A percentile compares a stretch with the other conserved stretches of the same genome.
Conservation (phyloP, 805 yeast genomes). For the Limtongia smithiae region DNA sequence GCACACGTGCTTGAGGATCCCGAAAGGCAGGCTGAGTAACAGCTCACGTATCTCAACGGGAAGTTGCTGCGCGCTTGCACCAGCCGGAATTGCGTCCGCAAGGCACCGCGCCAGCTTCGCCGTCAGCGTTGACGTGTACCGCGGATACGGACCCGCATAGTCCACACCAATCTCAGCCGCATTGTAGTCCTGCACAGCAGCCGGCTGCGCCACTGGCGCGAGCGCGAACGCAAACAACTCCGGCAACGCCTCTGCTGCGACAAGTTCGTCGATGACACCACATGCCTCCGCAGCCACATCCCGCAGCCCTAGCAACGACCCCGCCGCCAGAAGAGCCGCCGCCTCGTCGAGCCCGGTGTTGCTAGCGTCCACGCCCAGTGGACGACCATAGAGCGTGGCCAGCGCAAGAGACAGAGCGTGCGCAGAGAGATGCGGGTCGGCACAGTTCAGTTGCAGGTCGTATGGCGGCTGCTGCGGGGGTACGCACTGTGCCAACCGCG, state of each 20-base stretch:
- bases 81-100: constrained; percentile 14
- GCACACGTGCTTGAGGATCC: constrained; percentile 32
- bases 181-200: not conserved
- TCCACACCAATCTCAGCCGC: constrained; percentile 8
- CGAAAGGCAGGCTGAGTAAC: constrained; percentile 33
- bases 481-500: not conserved
- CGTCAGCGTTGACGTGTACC: constrained; percentile 32
- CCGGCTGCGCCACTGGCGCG: constrained; percentile 4
- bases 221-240: constrained; percentile 32
- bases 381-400: constrained; percentile 37
- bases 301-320: constrained; percentile 33
- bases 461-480: constrained; percentile 33
- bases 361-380: constrained; percentile 25
- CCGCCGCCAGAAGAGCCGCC: constrained; percentile 35
- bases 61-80: constrained; percentile 14
- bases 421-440: constrained; percentile 32
- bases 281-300: constrained; percentile 32
- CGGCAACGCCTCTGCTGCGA: constrained; percentile 28
- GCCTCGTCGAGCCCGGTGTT: constrained; percentile 29
- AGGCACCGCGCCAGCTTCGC: constrained; percentile 29
- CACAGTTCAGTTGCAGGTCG: constrained; percentile 28
- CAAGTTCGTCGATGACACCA: constrained; percentile 19
- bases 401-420: constrained; percentile 34
- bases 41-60: constrained; percentile 19
- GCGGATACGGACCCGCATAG: constrained; percentile 36